These are phyloP conservation scores for Rusavskia elegans DNA, from an alignment of 495 filamentous ascomycete genomes.

Conservation along the genomic window DNA sequence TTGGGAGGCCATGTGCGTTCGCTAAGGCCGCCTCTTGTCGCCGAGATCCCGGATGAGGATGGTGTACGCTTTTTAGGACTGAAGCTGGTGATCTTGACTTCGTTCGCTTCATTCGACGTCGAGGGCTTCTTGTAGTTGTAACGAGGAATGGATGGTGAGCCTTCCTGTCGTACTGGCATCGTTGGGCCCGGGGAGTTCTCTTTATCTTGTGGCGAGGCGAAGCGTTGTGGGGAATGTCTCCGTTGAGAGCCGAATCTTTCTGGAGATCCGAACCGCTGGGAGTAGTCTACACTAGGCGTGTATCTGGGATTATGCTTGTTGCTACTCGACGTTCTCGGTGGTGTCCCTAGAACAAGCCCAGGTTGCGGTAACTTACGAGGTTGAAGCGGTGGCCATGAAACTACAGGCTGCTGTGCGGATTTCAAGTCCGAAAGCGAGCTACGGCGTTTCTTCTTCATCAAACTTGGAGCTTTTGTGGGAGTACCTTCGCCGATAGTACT, in stretches of 20 bases:
- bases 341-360: conserved; percentile 2
- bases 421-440: conserved; percentile 87
- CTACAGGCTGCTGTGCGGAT: conserved; percentile 17
- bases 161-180: not conserved
- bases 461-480: conserved; percentile 4
- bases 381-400: conserved; percentile 20
- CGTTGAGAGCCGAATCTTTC: not conserved
- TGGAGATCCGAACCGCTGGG: not conserved
- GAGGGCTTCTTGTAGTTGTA: conserved; percentile 18
- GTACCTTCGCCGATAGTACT: conserved; percentile 27
- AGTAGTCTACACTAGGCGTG: not conserved
- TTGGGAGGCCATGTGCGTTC: conserved; percentile 35
- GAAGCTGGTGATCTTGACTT: conserved; percentile 24
- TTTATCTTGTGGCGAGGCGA: conserved; percentile 8
- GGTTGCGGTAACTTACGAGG: conserved; percentile 13
- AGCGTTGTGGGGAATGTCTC: not conserved
- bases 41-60: conserved; percentile 35
- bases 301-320: conserved; percentile 7
- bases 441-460: conserved; percentile 56
- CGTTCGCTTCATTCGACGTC: conserved; percentile 22
- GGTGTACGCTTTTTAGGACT: conserved; percentile 32
- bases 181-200: conserved; percentile 8
- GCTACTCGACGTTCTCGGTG: conserved; percentile 16
- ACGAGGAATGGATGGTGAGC: conserved; percentile 1
- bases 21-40: conserved; percentile 29